phyloP scores from a whole-genome alignment of 2,329 filamentous ascomycete genomes.

The Berkeleyomyces rouxiae region DNA sequence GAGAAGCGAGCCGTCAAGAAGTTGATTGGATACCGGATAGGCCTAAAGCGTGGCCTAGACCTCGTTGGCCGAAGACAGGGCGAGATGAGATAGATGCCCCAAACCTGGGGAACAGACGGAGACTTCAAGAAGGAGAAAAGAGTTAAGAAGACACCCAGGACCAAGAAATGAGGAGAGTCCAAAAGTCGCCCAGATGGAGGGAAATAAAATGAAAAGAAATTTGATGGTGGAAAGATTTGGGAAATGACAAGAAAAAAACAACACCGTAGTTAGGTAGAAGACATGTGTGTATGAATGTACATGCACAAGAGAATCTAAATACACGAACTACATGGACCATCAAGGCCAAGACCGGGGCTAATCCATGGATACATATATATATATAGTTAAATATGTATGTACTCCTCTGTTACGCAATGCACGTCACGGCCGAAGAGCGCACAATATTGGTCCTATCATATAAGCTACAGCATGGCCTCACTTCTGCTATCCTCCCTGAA shows the following conservation, averaged over 20 bases:
- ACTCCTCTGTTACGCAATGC: background rate
- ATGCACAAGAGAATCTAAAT: background rate
- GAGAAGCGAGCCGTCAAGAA: background rate
- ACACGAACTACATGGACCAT: background rate
- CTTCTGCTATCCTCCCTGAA: background rate
- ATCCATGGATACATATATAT: conserved; percentile 1
- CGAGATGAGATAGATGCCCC: background rate
- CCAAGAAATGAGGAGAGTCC: too few species aligned
- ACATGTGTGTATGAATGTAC: too few species aligned
- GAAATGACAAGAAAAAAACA: too few species aligned
- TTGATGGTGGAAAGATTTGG: too few species aligned
- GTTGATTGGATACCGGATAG: background rate
- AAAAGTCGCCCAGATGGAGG: too few species aligned
- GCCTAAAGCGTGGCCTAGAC: background rate
- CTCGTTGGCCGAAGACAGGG: background rate
- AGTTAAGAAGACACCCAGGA: background rate
- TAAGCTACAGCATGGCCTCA: background rate
- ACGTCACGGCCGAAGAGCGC: background rate
- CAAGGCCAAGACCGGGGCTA: background rate
- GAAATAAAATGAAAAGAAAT: too few species aligned
- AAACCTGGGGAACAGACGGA: background rate
- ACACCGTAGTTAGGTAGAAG: too few species aligned
- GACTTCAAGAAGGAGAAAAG: background rate
- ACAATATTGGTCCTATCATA: conserved; percentile 1
- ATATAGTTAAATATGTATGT: background rate